These are phyloP conservation scores for Cordyceps tenuipes DNA, from an alignment of 2,329 filamentous ascomycete genomes.

Conservation along the genomic window DNA sequence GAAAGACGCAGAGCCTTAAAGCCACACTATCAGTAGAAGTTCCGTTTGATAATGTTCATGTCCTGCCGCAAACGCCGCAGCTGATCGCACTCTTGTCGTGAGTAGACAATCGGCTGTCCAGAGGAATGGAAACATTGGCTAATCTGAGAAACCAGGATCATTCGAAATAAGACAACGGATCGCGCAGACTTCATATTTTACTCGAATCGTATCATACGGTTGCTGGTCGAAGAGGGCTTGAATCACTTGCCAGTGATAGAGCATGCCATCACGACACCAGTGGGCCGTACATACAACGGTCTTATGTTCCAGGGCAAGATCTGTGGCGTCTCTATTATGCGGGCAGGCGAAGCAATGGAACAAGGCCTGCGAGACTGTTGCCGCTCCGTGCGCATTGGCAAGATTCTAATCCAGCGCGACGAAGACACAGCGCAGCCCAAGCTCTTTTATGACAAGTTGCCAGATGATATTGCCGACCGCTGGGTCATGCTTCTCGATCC, in stretches of 20 bases:
- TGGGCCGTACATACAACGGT: constrained; percentile 79
- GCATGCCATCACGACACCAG: constrained; percentile 82
- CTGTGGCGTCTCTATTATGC: constrained; percentile 97
- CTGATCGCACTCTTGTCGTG: constrained; percentile 96
- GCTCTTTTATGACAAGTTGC: constrained; percentile 96
- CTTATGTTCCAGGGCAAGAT: constrained; percentile 97
- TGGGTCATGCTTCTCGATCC: constrained; percentile 94
- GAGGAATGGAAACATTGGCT: neutral
- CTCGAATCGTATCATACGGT: constrained; percentile 93
- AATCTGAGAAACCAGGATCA: constrained; percentile 61
- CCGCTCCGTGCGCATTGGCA: constrained; percentile 93
- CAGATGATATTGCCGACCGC: constrained; percentile 81
- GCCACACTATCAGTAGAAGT: constrained; percentile 84
- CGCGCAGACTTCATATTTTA: constrained; percentile 99
- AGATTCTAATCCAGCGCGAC: constrained; percentile 95
- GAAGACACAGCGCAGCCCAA: constrained; percentile 90
- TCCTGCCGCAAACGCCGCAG: constrained; percentile 88
- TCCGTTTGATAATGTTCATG: constrained; percentile 76
- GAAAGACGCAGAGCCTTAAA: constrained; percentile 64
- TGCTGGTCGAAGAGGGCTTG: constrained; percentile 92
- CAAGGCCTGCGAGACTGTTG: constrained; percentile 94
- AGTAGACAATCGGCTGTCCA: constrained; percentile 31
- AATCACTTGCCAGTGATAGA: constrained; percentile 92
- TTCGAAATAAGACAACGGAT: constrained; percentile 80
- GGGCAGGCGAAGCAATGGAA: constrained; percentile 97